Base-by-base conservation (phyloP, 768 basidiomycete genomes). In the Trametes cingulata region DNA sequence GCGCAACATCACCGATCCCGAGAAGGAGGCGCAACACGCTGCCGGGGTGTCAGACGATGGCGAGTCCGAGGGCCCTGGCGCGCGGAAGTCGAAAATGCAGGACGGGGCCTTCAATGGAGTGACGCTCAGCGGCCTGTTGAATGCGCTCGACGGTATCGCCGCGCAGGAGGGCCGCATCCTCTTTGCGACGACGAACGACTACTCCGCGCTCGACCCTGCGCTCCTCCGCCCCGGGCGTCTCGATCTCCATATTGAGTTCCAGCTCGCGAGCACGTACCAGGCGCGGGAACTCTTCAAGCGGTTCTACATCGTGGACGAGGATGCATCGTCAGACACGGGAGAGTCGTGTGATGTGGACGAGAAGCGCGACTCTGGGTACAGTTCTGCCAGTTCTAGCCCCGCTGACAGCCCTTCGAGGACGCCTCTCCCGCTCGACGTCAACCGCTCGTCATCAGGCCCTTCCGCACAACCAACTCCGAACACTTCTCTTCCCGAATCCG, bases 61-160 rank as follows among this genome's bases (percentile, higher is more conserved):
- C 3, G 36, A 63, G 17, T 1, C 1, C 45, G 15, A 66, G 6
- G 68, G 66, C 10, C 65, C 68, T 17, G 64, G 58, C 45, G 70
- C 68, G 6, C 62, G 70, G 15, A 60, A 69, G 3, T 55, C 58
- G 35, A 69, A 68, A 24, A 64, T 68, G 53, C 69, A 69, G 53
- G 72, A 71, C 20, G 66, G 68, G 29, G 57, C 35, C 8, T 2
- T 24, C n/a, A 51, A 56, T 25, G 49, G 80, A 27, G 74, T 91
- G 22, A 87, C 83, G 22, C 82, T 92, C 37, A 88, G 86, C 50
- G 90, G 90, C 17, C 79, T 93, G 9, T 78, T 92, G 5, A 90
- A 90, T 53, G 86, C 88, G 19, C 79, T 92, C 22, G 90, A 92
- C 65, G 91, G 90, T 25, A 69, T 59, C 52, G 62, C 49, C 2